Conservation (phyloP, 1,284 basidiomycete species). For the Cutaneotrichosporon sp. region DNA sequence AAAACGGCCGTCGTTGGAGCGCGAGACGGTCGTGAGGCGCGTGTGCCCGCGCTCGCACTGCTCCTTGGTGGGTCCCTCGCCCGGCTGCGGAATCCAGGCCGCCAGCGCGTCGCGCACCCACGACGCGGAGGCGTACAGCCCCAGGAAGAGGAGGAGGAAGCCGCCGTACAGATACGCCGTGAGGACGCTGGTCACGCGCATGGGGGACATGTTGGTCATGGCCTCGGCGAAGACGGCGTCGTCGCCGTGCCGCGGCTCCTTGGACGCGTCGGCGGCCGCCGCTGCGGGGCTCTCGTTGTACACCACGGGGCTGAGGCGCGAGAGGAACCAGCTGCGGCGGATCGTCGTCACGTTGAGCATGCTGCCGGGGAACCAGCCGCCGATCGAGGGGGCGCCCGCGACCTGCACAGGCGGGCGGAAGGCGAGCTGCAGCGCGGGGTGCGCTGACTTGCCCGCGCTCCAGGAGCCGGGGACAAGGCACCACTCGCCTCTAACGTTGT, state of each 20-base stretch:
- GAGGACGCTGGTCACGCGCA: slow-evolving; percentile 12
- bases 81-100: slow-evolving; percentile 60
- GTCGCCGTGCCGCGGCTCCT: slow-evolving; percentile 60
- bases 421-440: slow-evolving; percentile 7
- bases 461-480: slow-evolving; percentile 29
- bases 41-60: slow-evolving; percentile 60
- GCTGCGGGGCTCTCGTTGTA: slow-evolving; percentile 9
- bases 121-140: slow-evolving; percentile 39
- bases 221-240: slow-evolving; percentile 76
- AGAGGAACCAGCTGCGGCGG: slow-evolving; percentile 74
- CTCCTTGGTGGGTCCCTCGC: slow-evolving; percentile 61
- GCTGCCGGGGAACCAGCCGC: slow-evolving; percentile 66
- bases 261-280: slow-evolving; percentile 2
- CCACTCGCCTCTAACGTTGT: slow-evolving; percentile 47
- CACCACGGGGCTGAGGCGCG: slow-evolving; percentile 50
- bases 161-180: slow-evolving; percentile 18
- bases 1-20: slow-evolving; percentile 54
- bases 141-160: slow-evolving; percentile 30
- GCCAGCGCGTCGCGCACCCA: slow-evolving; percentile 53
- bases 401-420: neutral
- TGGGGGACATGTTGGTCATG: slow-evolving; percentile 29
- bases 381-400: slow-evolving; percentile 41
- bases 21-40: slow-evolving; percentile 62
- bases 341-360: slow-evolving; percentile 67
- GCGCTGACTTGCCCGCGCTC: neutral